A percentile compares a stretch with the other conserved stretches of the same genome.
phyloP scores from a whole-genome alignment of 179 eudicot genomes.

The Camellia oleifera region DNA sequence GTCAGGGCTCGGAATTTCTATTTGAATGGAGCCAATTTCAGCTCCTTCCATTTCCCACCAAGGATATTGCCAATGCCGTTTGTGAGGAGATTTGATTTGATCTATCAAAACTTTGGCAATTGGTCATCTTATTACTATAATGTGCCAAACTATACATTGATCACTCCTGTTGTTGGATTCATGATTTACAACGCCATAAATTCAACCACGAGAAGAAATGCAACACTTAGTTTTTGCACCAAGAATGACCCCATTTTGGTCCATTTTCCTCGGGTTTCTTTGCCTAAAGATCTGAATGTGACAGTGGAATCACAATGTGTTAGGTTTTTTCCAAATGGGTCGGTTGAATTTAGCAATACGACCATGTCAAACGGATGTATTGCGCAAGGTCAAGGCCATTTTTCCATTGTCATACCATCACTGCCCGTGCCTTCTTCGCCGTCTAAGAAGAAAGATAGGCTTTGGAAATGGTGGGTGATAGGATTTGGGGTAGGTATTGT shows the following conservation, averaged over 20 bases:
- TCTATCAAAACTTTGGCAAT: constrained; percentile 65
- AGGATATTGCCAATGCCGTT: constrained; percentile 38
- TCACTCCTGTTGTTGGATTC: constrained; percentile 57
- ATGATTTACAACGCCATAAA: constrained; percentile 40
- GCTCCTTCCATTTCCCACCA: constrained; percentile 51
- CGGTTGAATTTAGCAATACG: constrained; percentile 42
- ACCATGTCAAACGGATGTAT: constrained; percentile 38
- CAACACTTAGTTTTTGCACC: constrained; percentile 24
- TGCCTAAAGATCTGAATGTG: not conserved
- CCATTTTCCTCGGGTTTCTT: constrained; percentile 31
- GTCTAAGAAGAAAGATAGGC: constrained; percentile 13
- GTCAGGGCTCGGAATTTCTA: constrained; percentile 44
- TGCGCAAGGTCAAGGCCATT: constrained; percentile 46
- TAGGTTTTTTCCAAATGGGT: constrained; percentile 41
- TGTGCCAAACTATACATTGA: constrained; percentile 51
- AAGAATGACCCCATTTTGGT: constrained; percentile 37
- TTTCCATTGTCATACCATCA: constrained; percentile 43
- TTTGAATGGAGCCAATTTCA: constrained; percentile 43
- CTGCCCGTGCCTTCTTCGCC: not conserved
- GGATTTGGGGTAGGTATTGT: constrained; percentile 49
- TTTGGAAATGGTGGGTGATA: constrained; percentile 62
- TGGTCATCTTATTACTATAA: constrained; percentile 54
- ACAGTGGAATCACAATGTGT: constrained; percentile 38
- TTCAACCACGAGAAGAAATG: not conserved
- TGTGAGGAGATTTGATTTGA: constrained; percentile 46